Percentiles rank a stretch among this genome's conserved stretches.
Conservation (phyloP, 148 eudicot species). For the Rhododendron henanense region DNA sequence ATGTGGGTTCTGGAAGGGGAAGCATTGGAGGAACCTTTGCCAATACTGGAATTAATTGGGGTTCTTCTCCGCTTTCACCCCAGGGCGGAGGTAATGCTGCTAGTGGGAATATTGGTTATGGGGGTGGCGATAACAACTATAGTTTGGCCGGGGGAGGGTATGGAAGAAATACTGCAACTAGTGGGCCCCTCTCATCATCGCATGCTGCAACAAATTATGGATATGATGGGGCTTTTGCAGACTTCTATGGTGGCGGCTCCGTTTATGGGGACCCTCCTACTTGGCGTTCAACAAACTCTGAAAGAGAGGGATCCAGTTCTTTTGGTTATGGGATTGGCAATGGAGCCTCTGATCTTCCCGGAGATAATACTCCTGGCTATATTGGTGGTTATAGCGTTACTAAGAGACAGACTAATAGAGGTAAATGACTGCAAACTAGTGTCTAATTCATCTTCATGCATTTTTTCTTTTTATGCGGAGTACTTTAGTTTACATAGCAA, state of each 20-base stretch:
- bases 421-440: conserved; percentile 19
- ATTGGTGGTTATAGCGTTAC: conserved; percentile 55
- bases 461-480: neutral
- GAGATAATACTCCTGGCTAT: conserved; percentile 49
- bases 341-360: conserved; percentile 37
- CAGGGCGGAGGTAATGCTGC: conserved; percentile 41
- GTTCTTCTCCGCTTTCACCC: conserved; percentile 34
- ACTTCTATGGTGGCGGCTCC: conserved; percentile 50
- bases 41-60: conserved; percentile 34
- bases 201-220: conserved; percentile 46
- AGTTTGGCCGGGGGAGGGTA: conserved; percentile 43
- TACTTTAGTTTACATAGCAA: neutral
- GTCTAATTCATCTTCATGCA: neutral
- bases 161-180: conserved; percentile 44
- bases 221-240: conserved; percentile 53
- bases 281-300: conserved; percentile 58
- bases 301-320: conserved; percentile 49
- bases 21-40: conserved; percentile 20
- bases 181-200: conserved; percentile 39
- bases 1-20: conserved; percentile 21
- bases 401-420: conserved; percentile 58
- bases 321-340: conserved; percentile 58
- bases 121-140: conserved; percentile 40
- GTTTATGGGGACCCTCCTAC: conserved; percentile 50
- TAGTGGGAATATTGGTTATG: conserved; percentile 49